Base-by-base conservation (phyloP, 2,329 filamentous ascomycete genomes). In the Paecilomyces formosus region DNA sequence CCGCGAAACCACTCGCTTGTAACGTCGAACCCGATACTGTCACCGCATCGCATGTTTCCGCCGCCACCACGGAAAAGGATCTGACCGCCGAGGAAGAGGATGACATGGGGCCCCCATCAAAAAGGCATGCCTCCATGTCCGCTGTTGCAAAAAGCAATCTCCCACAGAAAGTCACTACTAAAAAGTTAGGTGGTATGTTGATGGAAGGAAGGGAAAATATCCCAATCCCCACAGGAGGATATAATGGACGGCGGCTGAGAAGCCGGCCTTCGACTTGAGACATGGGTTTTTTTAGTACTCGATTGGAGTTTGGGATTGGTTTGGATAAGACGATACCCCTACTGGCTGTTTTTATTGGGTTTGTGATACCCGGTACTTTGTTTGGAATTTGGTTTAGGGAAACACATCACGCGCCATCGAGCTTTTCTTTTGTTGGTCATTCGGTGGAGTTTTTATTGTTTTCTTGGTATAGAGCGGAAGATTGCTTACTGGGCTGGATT, bases 171-270 rank as follows among this genome's bases (percentile, higher is more conserved):
- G 66, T 70, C 61, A 64, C 69, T 3, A 72, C 73, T 33, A 76
- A 75, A 58, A 66, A 65, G 28, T 72, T 71, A 65, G 67, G 72
- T 21, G 67, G 74, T n/a, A 70, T 74, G 24, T 26, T 26, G 56
- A 66, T 74, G 59, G 76, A 78, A 57, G 78, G 78, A 2, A 72
- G 76, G 51, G 78, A 81, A 63, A 80, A 81, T 61, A 63, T 73
- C 26, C 69, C 70, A 9, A 49, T 60, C 30, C 69, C 67, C 1
- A 64, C 67, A 51, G 65, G 63, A 49, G 61, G 64, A 24, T 57
- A 63, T 21, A 62, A 62, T 55, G 65, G 68, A 24, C 69, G 73
- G 55, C 68, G 68, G 50, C 63, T 72, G 12, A 67, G 74, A 62
- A 67, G 58, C 31, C 68, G 68, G 31, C 65, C 67, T 54, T 68